These are phyloP conservation scores for Akanthomyces lecanii DNA, from an alignment of 2,329 filamentous ascomycete species.

Conservation along the genomic window DNA sequence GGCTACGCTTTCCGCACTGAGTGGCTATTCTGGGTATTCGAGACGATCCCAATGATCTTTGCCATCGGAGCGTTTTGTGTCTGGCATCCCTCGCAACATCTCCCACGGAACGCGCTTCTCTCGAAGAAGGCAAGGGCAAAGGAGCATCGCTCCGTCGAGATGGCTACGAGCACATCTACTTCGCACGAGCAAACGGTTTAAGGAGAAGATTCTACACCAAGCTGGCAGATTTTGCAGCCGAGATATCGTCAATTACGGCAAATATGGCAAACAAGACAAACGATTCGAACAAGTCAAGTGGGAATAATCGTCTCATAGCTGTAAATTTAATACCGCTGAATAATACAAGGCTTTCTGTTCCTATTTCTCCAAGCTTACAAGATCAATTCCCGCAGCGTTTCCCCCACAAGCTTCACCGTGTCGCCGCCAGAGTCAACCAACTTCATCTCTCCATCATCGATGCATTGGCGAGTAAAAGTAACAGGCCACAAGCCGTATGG, in stretches of 20 bases:
- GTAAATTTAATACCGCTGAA: not conserved
- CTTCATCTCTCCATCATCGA: constrained; percentile 7
- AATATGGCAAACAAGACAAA: not conserved
- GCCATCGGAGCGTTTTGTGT: constrained; percentile 46
- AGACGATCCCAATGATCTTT: constrained; percentile 43
- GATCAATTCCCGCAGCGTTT: constrained; percentile 10
- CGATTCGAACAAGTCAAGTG: not conserved
- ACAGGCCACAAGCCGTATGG: constrained; percentile 32
- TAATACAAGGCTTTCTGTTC: not conserved
- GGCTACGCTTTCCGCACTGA: constrained; percentile 47
- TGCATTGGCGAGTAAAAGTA: constrained; percentile 23
- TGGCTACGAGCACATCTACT: not conserved
- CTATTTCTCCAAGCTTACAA: not conserved
- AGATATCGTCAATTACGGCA: too few relatives aligned
- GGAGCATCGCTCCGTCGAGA: not conserved
- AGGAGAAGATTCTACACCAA: not conserved
- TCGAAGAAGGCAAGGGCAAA: not conserved
- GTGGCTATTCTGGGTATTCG: constrained; percentile 51
- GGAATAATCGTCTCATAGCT: not conserved
- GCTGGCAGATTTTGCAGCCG: not conserved
- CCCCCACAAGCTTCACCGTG: constrained; percentile 19
- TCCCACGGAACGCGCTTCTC: constrained; percentile 24
- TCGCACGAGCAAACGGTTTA: constrained; percentile 7
- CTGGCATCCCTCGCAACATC: constrained; percentile 43
- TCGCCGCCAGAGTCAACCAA: constrained; percentile 17